Evolutionary conservation across 768 basidiomycete species (phyloP).

Genomic region (Lactarius trivialis): DNA sequence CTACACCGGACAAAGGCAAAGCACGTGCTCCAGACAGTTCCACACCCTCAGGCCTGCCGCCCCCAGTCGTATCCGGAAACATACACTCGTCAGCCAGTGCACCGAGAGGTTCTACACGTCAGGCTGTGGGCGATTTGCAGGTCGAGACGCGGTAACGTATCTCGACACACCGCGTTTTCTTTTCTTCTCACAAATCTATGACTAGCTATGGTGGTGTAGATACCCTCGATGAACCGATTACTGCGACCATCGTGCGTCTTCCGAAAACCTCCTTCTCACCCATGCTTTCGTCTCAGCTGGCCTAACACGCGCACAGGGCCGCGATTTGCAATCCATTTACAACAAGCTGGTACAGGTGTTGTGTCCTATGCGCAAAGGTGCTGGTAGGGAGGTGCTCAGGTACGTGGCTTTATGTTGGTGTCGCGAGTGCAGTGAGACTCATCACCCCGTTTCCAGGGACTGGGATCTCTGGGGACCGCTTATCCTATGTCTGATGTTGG

Average conservation of each 20-base stretch:
- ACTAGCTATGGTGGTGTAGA: conserved; percentile 72
- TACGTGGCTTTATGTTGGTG: conserved; percentile 29
- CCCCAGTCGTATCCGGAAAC: conserved; percentile 56
- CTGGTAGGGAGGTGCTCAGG: conserved; percentile 77
- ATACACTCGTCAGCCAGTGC: conserved; percentile 48
- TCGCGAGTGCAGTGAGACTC: conserved; percentile 3
- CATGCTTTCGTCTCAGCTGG: conserved; percentile 4
- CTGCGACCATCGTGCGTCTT: conserved; percentile 71
- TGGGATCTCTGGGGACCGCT: conserved; percentile 99
- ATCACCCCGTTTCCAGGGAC: conserved; percentile 45
- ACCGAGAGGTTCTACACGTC: conserved; percentile 38
- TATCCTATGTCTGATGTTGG: conserved; percentile 70
- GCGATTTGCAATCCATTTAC: conserved; percentile 87
- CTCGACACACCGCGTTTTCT: background rate
- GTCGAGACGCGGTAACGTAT: conserved; percentile 72
- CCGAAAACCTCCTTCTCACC: conserved; percentile 1
- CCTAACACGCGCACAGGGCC: conserved; percentile 45
- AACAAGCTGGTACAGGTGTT: conserved; percentile 90
- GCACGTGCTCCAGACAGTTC: conserved; percentile 52
- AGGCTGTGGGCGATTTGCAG: conserved; percentile 76
- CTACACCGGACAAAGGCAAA: conserved; percentile 60
- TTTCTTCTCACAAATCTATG: background rate
- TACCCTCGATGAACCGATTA: conserved; percentile 89
- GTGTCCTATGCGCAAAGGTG: conserved; percentile 67
- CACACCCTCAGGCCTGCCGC: conserved; percentile 34